A percentile compares a stretch with the other conserved stretches of the same genome.
phyloP scores from a whole-genome alignment of 805 yeast genomes.

The Yamadazyma nakazawae region DNA sequence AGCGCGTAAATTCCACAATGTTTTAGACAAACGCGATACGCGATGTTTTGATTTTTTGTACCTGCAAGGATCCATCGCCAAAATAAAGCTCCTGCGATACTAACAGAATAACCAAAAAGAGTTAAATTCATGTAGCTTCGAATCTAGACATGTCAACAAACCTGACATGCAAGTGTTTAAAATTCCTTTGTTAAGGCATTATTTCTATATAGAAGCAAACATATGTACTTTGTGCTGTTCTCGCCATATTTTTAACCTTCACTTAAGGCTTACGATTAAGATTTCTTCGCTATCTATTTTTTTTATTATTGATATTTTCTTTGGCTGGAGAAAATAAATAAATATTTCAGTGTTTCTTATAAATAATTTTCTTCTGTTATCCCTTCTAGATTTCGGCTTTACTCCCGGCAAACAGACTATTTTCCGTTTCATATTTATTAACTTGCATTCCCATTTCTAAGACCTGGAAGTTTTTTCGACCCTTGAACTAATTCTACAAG shows the following conservation, averaged over 20 bases:
- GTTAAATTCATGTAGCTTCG: constrained; percentile 6
- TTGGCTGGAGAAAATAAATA: constrained; percentile 1
- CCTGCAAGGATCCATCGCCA: constrained; percentile 1
- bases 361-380: constrained; percentile 1
- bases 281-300: too few species aligned
- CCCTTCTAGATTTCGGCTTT: neutral
- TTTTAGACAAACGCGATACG: constrained; percentile 6
- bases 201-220: neutral
- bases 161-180: neutral
- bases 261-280: neutral
- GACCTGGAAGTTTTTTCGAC: neutral
- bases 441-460: neutral
- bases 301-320: neutral
- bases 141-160: neutral
- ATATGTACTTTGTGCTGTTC: neutral
- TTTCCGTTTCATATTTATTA: neutral
- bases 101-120: constrained; percentile 1
- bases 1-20: neutral
- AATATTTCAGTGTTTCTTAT: neutral
- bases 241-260: neutral
- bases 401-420: neutral
- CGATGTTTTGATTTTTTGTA: neutral
- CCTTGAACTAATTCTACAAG: neutral
- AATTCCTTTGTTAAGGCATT: neutral
- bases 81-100: constrained; percentile 10